phyloP scores from a whole-genome alignment of 257 asterid genomes.

The Cynanchum wilfordii region DNA sequence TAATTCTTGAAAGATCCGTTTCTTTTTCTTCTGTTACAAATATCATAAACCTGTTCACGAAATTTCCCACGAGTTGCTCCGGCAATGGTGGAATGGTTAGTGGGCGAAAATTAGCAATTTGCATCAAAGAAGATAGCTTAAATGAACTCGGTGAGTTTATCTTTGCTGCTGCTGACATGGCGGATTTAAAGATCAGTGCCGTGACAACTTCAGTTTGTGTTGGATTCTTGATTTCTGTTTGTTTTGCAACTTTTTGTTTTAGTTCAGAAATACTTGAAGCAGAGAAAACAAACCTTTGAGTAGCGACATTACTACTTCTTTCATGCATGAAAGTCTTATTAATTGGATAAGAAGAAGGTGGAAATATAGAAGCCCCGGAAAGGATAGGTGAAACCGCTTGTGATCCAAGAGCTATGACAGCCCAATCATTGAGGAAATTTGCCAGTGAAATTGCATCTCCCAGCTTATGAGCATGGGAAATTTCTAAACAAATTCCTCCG shows the following conservation, averaged over 20 bases:
- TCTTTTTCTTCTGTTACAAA: too few species aligned
- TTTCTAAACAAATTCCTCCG: not conserved
- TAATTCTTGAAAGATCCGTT: too few species aligned
- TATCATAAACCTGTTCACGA: not conserved
- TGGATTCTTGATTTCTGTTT: not conserved
- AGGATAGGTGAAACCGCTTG: not conserved
- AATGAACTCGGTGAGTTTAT: too few species aligned
- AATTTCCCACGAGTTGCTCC: not conserved
- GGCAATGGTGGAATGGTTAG: not conserved
- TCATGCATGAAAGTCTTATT: not conserved
- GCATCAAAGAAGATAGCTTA: not conserved
- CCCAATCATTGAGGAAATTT: constrained; percentile 16
- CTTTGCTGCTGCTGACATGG: too few species aligned
- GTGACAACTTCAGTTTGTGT: constrained; percentile 9
- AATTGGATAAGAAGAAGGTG: not conserved
- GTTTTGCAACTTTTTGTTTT: not conserved
- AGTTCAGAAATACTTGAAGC: not conserved
- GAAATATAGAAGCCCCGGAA: constrained; percentile 3
- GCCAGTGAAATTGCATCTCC: not conserved
- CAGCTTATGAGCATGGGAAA: constrained; percentile 10
- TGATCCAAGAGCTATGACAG: not conserved
- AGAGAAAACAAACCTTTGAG: constrained; percentile 1
- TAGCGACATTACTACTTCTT: not conserved
- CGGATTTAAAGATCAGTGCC: constrained; percentile 2
- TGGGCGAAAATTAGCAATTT: not conserved